Percentiles rank a stretch among this genome's conserved stretches.
Evolutionary conservation across 1,284 basidiomycete species (phyloP).

Genomic region (Apiotrichum siamense): DNA sequence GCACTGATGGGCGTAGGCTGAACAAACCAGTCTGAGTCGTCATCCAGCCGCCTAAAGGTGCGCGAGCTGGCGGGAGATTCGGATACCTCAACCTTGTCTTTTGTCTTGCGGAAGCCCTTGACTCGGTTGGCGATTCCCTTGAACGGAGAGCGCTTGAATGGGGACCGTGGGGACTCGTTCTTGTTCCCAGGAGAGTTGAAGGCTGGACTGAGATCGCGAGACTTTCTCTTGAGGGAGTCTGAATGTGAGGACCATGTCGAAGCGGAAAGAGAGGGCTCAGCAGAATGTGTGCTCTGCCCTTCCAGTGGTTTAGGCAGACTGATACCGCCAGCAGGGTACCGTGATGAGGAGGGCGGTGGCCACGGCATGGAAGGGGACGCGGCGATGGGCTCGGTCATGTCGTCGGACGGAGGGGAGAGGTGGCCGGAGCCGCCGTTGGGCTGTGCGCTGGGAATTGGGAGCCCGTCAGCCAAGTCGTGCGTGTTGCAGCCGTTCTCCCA

Average conservation of each 20-base stretch:
- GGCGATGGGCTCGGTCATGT: constrained; percentile 14
- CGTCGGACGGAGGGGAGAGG: not conserved
- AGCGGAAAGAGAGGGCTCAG: constrained; percentile 21
- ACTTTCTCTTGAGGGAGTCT: constrained; percentile 14
- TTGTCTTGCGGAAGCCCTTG: constrained; percentile 29
- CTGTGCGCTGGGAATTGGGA: not conserved
- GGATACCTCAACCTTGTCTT: constrained; percentile 24
- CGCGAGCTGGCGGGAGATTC: not conserved
- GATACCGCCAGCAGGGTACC: not conserved
- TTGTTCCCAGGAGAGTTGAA: too few species aligned
- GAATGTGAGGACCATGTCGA: constrained; percentile 1
- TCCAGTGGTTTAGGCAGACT: constrained; percentile 19
- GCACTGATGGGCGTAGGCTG: constrained; percentile 20
- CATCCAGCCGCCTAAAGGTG: constrained; percentile 7
- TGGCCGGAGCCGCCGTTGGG: not conserved
- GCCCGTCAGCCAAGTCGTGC: not conserved
- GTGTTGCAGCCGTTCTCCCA: not conserved
- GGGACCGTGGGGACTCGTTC: not conserved
- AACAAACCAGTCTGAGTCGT: constrained; percentile 14
- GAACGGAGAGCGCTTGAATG: constrained; percentile 28
- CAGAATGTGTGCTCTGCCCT: constrained; percentile 12
- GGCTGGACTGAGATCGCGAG: not conserved
- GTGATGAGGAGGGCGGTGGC: constrained; percentile 1
- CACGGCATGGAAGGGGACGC: constrained; percentile 12
- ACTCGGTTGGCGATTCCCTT: constrained; percentile 39